Evolutionary conservation across 2,329 filamentous ascomycete genomes (phyloP), one percentile per base, ranked within the genome.

Genomic region (Aureobasidium pullulans): DNA sequence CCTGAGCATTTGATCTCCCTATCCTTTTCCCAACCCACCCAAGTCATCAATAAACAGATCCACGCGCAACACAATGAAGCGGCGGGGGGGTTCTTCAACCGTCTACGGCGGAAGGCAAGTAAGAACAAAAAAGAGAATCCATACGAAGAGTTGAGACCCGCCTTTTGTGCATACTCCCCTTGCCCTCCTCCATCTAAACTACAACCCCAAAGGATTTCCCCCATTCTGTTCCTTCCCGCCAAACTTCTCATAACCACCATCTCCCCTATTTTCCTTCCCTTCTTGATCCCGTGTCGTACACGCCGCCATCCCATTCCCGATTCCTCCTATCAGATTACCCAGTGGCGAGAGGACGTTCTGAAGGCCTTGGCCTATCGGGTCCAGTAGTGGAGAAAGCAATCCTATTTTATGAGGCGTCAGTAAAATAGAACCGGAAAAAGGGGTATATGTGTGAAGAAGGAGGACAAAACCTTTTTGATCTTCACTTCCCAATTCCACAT

Each of bases 211-310:
- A 47, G 70, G 70, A 62, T 73, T 73, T 63, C 68, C 63, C 8
- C 67, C 71, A 23, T 63, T 69, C 67, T 72, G 70, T 49, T 64
- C 57, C 29, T 72, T 71, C 8, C 70, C 70, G 13, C 71, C 71
- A 32, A 72, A 70, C 3, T 66, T 67, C 16, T 59, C 34, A 28
- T 52, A 52, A 6, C 6, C 37, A 3, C 37, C 15, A 15, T 69
- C 42, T 11, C 4, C 34, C 6, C 19, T 19, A 19, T 23, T 34
- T 28, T 19, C 3, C 58, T 65, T 54, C n/a, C 69, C 64, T 4
- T 16, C 10, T 9, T 52, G 32, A 16, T 52, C 48, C 7, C 39
- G 48, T 52, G 37, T 52, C 13, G 48, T 52, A 8, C 37, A 39
- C 19, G 40, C 58, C 1, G 42, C 40, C 42, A 62, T 42, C 29